These are phyloP conservation scores for Butyriboletus loyo DNA, from an alignment of 768 basidiomycete genomes.

Conservation along the genomic window DNA sequence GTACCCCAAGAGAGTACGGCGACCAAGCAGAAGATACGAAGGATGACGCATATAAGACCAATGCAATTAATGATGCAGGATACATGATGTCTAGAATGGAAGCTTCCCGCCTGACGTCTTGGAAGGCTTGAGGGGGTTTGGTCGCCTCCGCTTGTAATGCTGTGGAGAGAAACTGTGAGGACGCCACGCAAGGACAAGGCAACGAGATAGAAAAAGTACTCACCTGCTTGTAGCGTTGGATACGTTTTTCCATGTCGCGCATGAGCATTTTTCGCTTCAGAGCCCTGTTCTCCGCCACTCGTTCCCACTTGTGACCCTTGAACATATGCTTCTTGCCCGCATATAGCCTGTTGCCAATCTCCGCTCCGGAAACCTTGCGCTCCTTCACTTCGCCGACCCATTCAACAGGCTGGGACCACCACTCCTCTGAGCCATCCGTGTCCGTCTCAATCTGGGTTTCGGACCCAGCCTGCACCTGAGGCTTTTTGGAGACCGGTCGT, in stretches of 20 bases:
- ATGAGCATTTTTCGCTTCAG: conserved; percentile 54
- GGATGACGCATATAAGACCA: background rate
- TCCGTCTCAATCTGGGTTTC: background rate
- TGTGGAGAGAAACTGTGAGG: conserved; percentile 6
- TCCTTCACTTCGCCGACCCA: conserved; percentile 41
- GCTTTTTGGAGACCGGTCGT: conserved; percentile 5
- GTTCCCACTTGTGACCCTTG: conserved; percentile 91
- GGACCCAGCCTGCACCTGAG: background rate
- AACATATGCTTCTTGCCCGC: conserved; percentile 82
- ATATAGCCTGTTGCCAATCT: conserved; percentile 64
- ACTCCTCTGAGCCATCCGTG: background rate
- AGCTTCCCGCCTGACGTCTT: conserved; percentile 50
- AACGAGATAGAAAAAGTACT: conserved; percentile 24
- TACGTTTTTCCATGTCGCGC: conserved; percentile 66
- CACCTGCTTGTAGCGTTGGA: conserved; percentile 64
- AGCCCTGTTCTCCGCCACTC: conserved; percentile 45
- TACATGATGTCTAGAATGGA: conserved; percentile 48
- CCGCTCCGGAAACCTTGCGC: conserved; percentile 45
- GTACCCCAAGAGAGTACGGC: background rate
- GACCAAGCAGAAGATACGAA: background rate
- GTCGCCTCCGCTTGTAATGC: conserved; percentile 40
- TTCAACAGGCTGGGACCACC: conserved; percentile 32
- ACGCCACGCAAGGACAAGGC: background rate
- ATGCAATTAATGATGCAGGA: conserved; percentile 3
- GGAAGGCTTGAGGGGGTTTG: conserved; percentile 55